A percentile compares a stretch with the other conserved stretches of the same genome.
These are phyloP conservation scores for Prunus salicina DNA, from an alignment of 306 rosid species.

Conservation along the genomic window DNA sequence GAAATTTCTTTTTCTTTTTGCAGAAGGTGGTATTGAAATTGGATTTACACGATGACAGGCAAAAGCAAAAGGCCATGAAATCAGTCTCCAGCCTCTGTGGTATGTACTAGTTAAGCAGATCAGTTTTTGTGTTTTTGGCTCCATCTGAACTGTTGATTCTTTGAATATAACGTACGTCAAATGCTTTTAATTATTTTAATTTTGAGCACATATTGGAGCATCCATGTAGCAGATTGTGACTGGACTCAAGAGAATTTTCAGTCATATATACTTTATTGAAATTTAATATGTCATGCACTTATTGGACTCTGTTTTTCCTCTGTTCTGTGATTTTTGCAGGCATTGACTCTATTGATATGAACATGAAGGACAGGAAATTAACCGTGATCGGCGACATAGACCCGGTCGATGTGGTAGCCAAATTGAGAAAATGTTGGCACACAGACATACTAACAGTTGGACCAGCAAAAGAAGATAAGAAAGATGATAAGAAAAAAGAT, in stretches of 20 bases:
- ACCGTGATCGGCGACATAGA: conserved; percentile 67
- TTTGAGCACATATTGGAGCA: background rate
- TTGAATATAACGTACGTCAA: background rate
- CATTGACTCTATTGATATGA: conserved; percentile 72
- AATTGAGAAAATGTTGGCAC: conserved; percentile 64
- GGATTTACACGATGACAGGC: conserved; percentile 66
- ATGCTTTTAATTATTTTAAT: background rate
- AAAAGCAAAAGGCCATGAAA: conserved; percentile 74
- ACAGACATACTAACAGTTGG: conserved; percentile 70
- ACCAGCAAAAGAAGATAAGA: conserved; percentile 81
- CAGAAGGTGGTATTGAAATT: conserved; percentile 79
- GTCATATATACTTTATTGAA: background rate
- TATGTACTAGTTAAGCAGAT: background rate
- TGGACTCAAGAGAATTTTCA: background rate
- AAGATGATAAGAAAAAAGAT: conserved; percentile 30
- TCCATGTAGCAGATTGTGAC: background rate
- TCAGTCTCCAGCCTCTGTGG: conserved; percentile 43
- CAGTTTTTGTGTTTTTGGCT: background rate
- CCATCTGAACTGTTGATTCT: no score
- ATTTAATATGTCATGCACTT: background rate
- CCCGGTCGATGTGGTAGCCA: conserved; percentile 54
- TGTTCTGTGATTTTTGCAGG: conserved; percentile 41
- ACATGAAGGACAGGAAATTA: conserved; percentile 81
- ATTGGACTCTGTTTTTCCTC: background rate
- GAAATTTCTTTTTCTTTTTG: conserved; percentile 8